Evolutionary conservation across 306 rosid genomes (phyloP).

Genomic region (Astragalus glycyphyllos): DNA sequence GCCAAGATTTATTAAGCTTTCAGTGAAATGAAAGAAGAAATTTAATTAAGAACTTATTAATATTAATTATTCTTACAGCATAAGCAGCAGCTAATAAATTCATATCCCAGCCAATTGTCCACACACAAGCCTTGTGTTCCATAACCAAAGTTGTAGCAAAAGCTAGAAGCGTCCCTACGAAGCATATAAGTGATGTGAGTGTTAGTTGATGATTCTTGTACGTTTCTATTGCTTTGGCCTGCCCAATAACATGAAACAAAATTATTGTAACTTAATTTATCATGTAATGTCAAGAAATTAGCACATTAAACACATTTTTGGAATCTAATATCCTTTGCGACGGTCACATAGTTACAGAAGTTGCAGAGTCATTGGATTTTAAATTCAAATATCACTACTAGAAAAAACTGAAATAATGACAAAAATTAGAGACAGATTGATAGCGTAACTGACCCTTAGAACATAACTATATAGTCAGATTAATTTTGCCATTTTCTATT

Average conservation of each 20-base stretch:
- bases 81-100: conserved; percentile 90
- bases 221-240: conserved; percentile 79
- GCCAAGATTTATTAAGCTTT: not conserved
- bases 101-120: conserved; percentile 92
- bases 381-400: too few relatives aligned
- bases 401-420: too few relatives aligned
- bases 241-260: conserved; percentile 21
- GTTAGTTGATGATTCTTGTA: conserved; percentile 82
- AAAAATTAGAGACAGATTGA: too few relatives aligned
- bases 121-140: conserved; percentile 69
- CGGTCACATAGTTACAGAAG: too few relatives aligned
- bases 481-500: too few relatives aligned
- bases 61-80: conserved; percentile 58
- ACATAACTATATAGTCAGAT: too few relatives aligned
- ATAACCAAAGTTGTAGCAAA: conserved; percentile 68
- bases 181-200: conserved; percentile 76
- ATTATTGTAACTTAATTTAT: not conserved
- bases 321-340: too few relatives aligned
- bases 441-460: too few relatives aligned
- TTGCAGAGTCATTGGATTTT: too few relatives aligned
- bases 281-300: not conserved
- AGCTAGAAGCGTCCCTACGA: conserved; percentile 79
- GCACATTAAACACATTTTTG: not conserved
- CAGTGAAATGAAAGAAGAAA: not conserved
- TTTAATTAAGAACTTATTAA: not conserved